A percentile compares a stretch with the other conserved stretches of the same genome.
Conservation (phyloP, 345 rosid genomes). For the Syzygium oleosum region DNA sequence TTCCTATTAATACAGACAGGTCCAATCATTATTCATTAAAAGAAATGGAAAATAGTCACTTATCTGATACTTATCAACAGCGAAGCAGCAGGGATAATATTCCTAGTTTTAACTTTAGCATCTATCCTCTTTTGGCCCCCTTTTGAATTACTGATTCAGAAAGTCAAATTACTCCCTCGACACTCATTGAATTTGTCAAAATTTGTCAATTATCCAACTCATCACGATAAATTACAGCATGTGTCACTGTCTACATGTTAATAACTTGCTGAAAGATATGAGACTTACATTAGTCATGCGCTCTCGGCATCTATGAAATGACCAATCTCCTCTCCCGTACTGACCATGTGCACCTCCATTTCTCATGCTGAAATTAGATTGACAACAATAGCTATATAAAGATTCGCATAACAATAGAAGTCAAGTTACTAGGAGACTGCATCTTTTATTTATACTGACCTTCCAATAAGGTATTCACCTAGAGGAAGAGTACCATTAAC, state of each 20-base stretch:
- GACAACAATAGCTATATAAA: not conserved
- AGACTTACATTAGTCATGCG: conserved; percentile 66
- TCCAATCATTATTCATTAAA: not conserved
- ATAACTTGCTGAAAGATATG: not conserved
- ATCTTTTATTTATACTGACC: conserved; percentile 32
- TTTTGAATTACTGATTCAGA: not conserved
- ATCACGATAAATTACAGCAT: not conserved
- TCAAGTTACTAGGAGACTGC: not conserved
- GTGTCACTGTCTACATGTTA: not conserved
- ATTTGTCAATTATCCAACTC: not conserved
- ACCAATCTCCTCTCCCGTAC: conserved; percentile 82
- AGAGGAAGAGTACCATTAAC: conserved; percentile 95
- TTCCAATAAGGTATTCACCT: conserved; percentile 90
- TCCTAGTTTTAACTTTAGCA: not conserved
- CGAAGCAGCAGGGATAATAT: not conserved
- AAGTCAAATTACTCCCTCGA: not conserved
- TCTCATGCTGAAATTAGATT: conserved; percentile 48
- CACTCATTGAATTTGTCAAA: not conserved
- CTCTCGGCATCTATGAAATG: conserved; percentile 71
- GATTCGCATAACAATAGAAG: not conserved
- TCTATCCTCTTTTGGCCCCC: not conserved
- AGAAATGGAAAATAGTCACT: not conserved
- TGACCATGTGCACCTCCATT: conserved; percentile 91
- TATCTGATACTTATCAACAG: not conserved
- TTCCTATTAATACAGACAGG: conserved; percentile 29